Base-by-base conservation (phyloP, 805 yeast genomes). In the Yarrowia sp. region DNA sequence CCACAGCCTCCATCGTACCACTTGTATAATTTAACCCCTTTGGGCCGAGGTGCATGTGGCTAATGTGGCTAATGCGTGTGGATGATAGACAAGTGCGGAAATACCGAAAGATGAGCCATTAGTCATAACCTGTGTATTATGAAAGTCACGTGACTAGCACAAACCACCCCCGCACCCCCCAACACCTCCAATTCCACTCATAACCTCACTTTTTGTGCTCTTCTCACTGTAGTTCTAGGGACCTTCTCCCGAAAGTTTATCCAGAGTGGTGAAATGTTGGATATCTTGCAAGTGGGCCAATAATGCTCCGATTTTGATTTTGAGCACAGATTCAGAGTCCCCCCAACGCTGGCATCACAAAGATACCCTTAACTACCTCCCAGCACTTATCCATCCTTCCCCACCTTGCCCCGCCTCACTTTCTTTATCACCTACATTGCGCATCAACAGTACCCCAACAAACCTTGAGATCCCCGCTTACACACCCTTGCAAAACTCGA, bases 371-470 rank as follows among this genome's bases (percentile, higher is more conserved):
- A 24, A 24, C 3, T 24, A 4, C 30, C 30, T 7, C 6, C 30
- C 10, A 36, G 38, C 38, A 9, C 43, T 17, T 17, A 3, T 39
- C n/a, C 4, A 8, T 9, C 19, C 44, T 40, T 40, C 44, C 5
- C 17, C 19, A 14, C 15, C 17, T 9, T 17, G n/a, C 47, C 9
- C 24, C 47, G 13, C n/a, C 13, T 9, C 46, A 8, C 38, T 49
- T 36, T 19, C 52, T 33, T 24, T 47, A 47, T 30, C 38, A 30
- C 53, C 19, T 30, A 49, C 53, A 15, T 52, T 47, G 55, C 55
- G 39, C 39, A 30, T 49, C 55, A 33, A 13, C 43, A 19, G 43
- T 36, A 52, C 58, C 58, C 58, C 58, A 52, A 52, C 58, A 52
- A 52, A 52, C 58, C 40, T 47, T 52, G 43, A 9, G 30, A 13